Evolutionary conservation across 169 alveolate species (phyloP).

Genomic region (Perkinsus chesapeaki): DNA sequence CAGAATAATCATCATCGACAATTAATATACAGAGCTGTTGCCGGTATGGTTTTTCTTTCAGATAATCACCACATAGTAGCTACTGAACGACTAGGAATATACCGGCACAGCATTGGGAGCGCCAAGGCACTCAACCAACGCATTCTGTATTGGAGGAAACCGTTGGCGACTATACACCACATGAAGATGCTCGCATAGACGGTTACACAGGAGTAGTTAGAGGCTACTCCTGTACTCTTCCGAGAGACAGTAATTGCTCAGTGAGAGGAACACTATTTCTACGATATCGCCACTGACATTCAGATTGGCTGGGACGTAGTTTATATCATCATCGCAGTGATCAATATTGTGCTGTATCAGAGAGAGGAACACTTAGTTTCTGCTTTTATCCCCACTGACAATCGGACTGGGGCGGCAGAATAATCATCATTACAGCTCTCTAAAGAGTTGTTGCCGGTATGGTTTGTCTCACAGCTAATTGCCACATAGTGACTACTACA

Average conservation of each 20-base stretch:
- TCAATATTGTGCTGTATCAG: neutral
- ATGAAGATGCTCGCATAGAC: constrained; percentile 1
- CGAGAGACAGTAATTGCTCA: neutral
- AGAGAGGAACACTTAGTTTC: constrained; percentile 3
- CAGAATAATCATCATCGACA: neutral
- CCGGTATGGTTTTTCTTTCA: neutral
- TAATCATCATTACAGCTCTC: neutral
- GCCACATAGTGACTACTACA: neutral
- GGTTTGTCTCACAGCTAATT: neutral
- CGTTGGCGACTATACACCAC: neutral
- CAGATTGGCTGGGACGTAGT: constrained; percentile 5
- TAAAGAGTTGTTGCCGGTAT: neutral
- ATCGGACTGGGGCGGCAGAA: constrained; percentile 5
- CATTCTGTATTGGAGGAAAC: neutral
- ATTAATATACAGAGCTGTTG: neutral
- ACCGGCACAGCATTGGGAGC: neutral
- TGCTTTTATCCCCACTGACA: neutral
- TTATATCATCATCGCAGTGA: neutral
- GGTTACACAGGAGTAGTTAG: neutral
- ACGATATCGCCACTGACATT: neutral
- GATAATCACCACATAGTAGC: neutral
- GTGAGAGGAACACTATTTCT: neutral
- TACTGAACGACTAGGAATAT: neutral
- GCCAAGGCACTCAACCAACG: neutral
- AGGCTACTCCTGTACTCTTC: neutral